Base-by-base conservation (phyloP, 768 basidiomycete species). In the Tulasnella sp. region DNA sequence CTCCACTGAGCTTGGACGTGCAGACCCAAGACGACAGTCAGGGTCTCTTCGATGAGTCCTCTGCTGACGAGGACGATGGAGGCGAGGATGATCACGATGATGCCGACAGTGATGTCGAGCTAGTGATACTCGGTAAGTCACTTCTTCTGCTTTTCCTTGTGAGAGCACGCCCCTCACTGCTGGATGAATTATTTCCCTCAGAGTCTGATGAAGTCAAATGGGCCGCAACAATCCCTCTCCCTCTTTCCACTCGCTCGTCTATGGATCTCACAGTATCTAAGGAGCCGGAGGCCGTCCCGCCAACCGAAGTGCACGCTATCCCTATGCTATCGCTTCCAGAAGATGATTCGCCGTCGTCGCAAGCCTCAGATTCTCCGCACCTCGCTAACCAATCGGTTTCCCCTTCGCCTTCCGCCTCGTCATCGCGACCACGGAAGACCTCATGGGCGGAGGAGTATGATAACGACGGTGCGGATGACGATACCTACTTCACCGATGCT, bases 141-240 rank as follows among this genome's bases (percentile, higher is more conserved):
- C 24, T 31, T 27, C 24, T 34, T 29, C 30, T n/a, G 25, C 41
- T 31, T 29, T 34, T 10, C 29, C 51, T 7, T 21, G 10, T 21
- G 30, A 53, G 51, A 19, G 31, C 24, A 29, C 51, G 4, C 51
- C n/a, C n/a, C n/a, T n/a, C n/a, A n/a, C n/a, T n/a, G n/a, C n/a
- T n/a, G n/a, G n/a, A n/a, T n/a, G n/a, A 43, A 43, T 19, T 43
- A 10, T 19, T 43, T 11, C 41, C 41, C 41, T 48, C 45, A 48
- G 8, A 7, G n/a, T 48, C 45, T 25, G 56, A 58, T 19, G 56
- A 48, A 49, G 44, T 48, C 21, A 45, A 58, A 24, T 27, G 34
- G 22, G 25, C 44, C 56, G 27, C 30, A 4, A 17, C 43, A 11
- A 25, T 55, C 41, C 42, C 51, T 5, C 38, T 52, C 8, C 38